Evolutionary conservation across 2,329 filamentous ascomycete species (phyloP), one percentile per base, ranked within the genome.

Genomic region (Calonectria fujianensis): DNA sequence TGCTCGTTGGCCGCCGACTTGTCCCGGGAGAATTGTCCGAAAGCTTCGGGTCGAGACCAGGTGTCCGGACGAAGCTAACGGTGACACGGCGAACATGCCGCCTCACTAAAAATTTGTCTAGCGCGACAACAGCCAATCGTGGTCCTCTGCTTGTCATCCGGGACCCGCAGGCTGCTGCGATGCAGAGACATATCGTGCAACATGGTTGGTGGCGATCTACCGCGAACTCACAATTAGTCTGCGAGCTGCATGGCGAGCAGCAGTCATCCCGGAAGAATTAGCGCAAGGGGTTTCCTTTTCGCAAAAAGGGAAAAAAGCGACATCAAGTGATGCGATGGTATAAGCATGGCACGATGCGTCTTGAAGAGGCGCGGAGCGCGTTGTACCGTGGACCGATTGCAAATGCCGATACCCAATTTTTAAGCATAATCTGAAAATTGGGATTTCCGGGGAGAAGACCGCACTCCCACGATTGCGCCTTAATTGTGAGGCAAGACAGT

Each of bases 351-450:
- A 48, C 45, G 45, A 48, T 48, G 45, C 45, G 45, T 24, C n/a
- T 48, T 48, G 20, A 48, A n/a, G 18, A 48, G 45, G 11, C 10
- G 45, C 45, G 45, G 45, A 48, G 45, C 13, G 20, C n/a, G 45
- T 13, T 11, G n/a, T 13, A 9, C 45, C n/a, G 45, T 48, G 45
- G 45, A 48, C 20, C 4, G 20, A 24, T 48, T 48, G 9, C 45
- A 48, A 48, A 24, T 48, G 45, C 45, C 45, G 45, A 48, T 48
- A 48, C 45, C 45, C 45, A 48, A 48, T 48, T 48, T 48, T 48
- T 48, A 48, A 48, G 45, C 45, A 48, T 48, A 48, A 48, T 24
- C 45, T 48, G 45, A n/a, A 48, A n/a, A 48, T 48, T 48, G 45
- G 9, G 45, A 48, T 48, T 24, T 48, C 45, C 45, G 45, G 45